phyloP scores from a whole-genome alignment of 208 protist species.

The Borovskyia barvae region DNA sequence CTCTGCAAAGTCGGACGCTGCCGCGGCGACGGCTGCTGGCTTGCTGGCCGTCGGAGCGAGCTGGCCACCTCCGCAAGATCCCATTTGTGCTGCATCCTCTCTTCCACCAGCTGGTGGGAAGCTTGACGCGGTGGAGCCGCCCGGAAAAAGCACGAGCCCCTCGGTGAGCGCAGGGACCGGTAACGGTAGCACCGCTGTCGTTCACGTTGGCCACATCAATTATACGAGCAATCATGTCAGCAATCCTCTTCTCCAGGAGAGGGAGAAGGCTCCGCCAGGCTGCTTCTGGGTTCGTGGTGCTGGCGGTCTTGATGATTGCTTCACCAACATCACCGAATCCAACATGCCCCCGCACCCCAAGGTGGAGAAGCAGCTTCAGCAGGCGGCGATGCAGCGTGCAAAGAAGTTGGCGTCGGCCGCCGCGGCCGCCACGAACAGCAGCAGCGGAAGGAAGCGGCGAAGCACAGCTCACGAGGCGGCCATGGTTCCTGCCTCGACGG shows the following conservation, averaged over 20 bases:
- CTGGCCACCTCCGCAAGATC: background rate
- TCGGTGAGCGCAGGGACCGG: slow-evolving; percentile 1
- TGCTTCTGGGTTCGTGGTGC: slow-evolving; percentile 66
- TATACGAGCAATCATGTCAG: slow-evolving; percentile 40
- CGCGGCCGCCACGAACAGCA: slow-evolving; percentile 12
- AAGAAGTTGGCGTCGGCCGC: slow-evolving; percentile 25
- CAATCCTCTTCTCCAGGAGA: slow-evolving; percentile 33
- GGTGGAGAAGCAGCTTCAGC: slow-evolving; percentile 44
- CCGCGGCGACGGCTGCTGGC: background rate
- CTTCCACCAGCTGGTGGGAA: background rate
- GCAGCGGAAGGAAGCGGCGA: slow-evolving; percentile 14
- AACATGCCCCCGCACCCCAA: slow-evolving; percentile 32
- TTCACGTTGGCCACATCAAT: slow-evolving; percentile 4
- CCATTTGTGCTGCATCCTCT: background rate
- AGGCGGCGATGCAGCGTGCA: slow-evolving; percentile 31
- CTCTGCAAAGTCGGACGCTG: background rate
- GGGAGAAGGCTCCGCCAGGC: slow-evolving; percentile 24
- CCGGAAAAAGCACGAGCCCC: too few relatives aligned
- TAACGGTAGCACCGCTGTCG: background rate
- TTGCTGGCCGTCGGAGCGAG: background rate
- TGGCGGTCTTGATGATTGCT: slow-evolving; percentile 42
- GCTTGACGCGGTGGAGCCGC: background rate
- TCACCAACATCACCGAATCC: slow-evolving; percentile 29
- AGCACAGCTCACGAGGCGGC: slow-evolving; percentile 1
- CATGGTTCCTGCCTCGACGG: background rate